These are phyloP conservation scores for Cadophora luteo-olivacea DNA, from an alignment of 2,329 filamentous ascomycete species.

Conservation along the genomic window DNA sequence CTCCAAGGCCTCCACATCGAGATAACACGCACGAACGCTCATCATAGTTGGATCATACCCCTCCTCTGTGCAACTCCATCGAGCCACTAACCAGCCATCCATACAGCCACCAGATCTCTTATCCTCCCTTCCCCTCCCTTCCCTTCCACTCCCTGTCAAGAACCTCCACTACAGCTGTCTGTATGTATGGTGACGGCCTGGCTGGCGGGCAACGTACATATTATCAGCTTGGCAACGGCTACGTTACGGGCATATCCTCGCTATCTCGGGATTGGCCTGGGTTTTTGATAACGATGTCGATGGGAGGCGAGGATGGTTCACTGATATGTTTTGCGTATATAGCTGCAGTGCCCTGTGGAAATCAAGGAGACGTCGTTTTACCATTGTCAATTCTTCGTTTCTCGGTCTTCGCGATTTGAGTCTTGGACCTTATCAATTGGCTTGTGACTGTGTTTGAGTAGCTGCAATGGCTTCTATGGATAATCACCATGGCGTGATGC, in stretches of 20 bases:
- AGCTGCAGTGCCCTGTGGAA: background rate
- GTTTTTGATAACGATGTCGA: constrained; percentile 6
- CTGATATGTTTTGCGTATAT: background rate
- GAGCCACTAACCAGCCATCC: background rate
- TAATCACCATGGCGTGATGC: constrained; percentile 8
- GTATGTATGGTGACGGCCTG: background rate
- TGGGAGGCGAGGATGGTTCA: background rate
- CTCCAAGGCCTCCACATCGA: background rate
- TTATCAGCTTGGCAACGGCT: constrained; percentile 17
- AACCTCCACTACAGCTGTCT: background rate
- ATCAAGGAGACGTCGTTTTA: background rate
- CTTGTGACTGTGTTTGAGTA: background rate
- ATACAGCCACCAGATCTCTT: constrained; percentile 1
- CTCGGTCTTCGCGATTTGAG: background rate
- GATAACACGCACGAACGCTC: background rate
- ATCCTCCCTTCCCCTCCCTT: background rate
- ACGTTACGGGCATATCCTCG: constrained; percentile 6
- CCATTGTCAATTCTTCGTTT: background rate
- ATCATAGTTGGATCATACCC: background rate
- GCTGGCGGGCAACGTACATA: constrained; percentile 19
- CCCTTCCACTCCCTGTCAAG: background rate
- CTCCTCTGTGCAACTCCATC: background rate
- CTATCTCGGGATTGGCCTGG: background rate
- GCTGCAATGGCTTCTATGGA: background rate
- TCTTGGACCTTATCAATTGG: background rate